Evolutionary conservation across 345 rosid species (phyloP).

Genomic region (Syzygium jambos): DNA sequence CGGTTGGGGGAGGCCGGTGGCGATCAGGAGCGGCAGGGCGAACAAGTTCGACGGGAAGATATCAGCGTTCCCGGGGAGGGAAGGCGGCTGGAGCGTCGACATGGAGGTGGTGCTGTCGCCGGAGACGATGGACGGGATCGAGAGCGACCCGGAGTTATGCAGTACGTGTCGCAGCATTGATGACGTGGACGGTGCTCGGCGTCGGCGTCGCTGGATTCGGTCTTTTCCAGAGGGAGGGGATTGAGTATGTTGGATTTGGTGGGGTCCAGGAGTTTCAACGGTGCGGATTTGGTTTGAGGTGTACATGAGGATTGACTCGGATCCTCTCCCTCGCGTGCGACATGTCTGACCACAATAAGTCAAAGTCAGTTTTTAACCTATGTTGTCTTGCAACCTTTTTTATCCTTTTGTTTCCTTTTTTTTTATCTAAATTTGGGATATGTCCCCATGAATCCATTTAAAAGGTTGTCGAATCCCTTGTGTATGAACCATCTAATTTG

Average conservation of each 20-base stretch:
- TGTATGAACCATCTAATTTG: background rate
- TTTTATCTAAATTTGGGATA: background rate
- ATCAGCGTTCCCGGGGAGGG: conserved; percentile 90
- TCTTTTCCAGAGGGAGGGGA: too few species aligned
- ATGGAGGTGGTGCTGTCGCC: conserved; percentile 82
- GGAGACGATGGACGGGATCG: conserved; percentile 72
- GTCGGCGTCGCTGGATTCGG: background rate
- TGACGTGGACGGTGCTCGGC: too few species aligned
- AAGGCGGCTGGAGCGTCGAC: conserved; percentile 69
- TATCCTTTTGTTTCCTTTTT: background rate
- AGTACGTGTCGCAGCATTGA: conserved; percentile 27
- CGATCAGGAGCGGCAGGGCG: too few species aligned
- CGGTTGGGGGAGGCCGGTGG: too few species aligned
- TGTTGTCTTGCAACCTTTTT: background rate
- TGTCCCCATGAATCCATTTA: too few species aligned
- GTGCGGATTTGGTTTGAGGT: background rate
- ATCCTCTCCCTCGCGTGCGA: background rate
- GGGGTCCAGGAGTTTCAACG: background rate
- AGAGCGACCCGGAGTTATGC: conserved; percentile 73
- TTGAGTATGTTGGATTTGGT: background rate
- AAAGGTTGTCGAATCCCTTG: background rate
- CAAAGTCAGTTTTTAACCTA: background rate
- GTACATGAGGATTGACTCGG: background rate
- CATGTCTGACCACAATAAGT: background rate
- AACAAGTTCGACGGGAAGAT: conserved; percentile 99